Evolutionary conservation across 805 yeast species (phyloP), one percentile per base, ranked within the genome.

Genomic region (Kazachstania psychrophila): DNA sequence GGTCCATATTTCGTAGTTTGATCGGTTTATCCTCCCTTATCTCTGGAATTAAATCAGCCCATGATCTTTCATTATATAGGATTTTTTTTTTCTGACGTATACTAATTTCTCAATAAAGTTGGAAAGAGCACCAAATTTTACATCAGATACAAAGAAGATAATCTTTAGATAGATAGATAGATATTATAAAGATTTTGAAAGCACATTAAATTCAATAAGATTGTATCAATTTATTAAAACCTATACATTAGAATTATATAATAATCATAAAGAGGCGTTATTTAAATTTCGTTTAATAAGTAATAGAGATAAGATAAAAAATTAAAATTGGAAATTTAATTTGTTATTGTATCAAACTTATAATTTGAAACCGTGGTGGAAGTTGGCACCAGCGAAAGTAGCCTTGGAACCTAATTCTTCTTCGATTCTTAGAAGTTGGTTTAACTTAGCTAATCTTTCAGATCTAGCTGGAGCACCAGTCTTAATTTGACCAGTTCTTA

Each of bases 391-490:
- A 50, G 97, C 96, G 74, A 76, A 89, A 66, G 88, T 61, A 51
- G 96, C 96, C 77, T 87, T 86, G 81, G 77, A 88, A 64, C 96
- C 97, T 64, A 89, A 82, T 74, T 84, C 94, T 75, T 89, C 95
- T 78, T 92, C 97, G 61, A 89, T 89, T 75, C 97, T 85, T 68
- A 89, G 78, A 69, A 89, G 79, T 78, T 89, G 96, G 88, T 89
- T 89, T 69, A 82, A 79, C 76, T 89, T 89, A 67, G 97, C 97
- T 70, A 92, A 81, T 81, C 98, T 89, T 77, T 89, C 98, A 54
- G 96, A 85, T 77, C 98, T 88, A 56, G 96, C 95, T 65, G 97
- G 97, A 65, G 98, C 97, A 80, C 98, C 98, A 56, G 96, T 85
- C 88, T 89, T 89, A 72, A 89, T 84, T 77, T 89, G 97, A 67